Percentiles rank a stretch among this genome's conserved stretches.
Conservation (phyloP, 805 yeast species). For the Ogataea methylovora region DNA sequence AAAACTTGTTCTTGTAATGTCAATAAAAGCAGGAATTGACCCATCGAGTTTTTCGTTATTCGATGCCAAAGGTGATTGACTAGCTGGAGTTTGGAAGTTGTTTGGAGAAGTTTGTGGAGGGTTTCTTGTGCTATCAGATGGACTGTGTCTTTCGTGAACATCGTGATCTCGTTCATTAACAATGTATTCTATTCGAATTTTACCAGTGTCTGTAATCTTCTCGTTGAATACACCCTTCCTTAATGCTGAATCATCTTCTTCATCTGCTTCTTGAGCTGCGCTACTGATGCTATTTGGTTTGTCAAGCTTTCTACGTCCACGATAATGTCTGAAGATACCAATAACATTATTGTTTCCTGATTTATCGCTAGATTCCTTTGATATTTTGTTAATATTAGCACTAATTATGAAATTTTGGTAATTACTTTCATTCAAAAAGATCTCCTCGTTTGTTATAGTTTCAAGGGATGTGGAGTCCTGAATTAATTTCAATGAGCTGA, state of each 20-base stretch:
- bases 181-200: conserved; percentile 37
- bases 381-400: conserved; percentile 11
- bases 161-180: conserved; percentile 23
- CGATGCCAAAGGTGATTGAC: too few relatives aligned
- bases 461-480: conserved; percentile 66
- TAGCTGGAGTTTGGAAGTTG: too few relatives aligned
- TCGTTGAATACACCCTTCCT: conserved; percentile 32
- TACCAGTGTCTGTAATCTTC: conserved; percentile 37
- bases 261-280: neutral
- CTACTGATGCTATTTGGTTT: conserved; percentile 1
- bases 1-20: conserved; percentile 32
- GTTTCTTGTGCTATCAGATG: conserved; percentile 17
- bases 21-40: conserved; percentile 32
- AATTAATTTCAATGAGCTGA: conserved; percentile 63
- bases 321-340: conserved; percentile 17
- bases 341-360: conserved; percentile 14
- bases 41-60: neutral
- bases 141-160: conserved; percentile 1
- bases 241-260: neutral
- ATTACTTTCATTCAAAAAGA: conserved; percentile 27
- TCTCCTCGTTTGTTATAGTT: conserved; percentile 24
- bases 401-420: conserved; percentile 26
- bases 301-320: conserved; percentile 7
- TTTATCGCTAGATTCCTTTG: conserved; percentile 18
- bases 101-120: neutral